Evolutionary conservation across 345 rosid species (phyloP), one percentile per base, ranked within the genome.

Genomic region (Hevea brasiliensis): DNA sequence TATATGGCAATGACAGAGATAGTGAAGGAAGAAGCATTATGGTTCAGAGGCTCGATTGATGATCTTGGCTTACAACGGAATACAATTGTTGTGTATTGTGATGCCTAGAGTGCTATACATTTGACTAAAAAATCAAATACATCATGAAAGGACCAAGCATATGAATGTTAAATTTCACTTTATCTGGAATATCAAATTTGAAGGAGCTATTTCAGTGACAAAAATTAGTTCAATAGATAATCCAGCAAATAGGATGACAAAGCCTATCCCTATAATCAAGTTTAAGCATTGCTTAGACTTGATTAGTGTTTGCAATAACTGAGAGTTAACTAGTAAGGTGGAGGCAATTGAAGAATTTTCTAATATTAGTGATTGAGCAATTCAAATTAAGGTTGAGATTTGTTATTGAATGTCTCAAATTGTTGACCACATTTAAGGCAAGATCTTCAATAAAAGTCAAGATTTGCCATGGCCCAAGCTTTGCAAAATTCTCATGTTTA

Each of bases 271-370:
- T 13, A 23, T 3, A 7, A 6, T 6, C 1, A 64, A 64, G 50
- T 64, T 64, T 48, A 64, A 64, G 50, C 18, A 44, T 21, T 65
- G 40, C 54, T 65, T 65, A 40, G 56, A 45, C 20, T 44, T 65
- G 7, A 47, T 65, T 5, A 1, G 4, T 47, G 1, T 8, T 1
- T 8, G 4, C 7, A 57, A 0, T 51, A 35, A 40, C 42, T 40
- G 42, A 40, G 42, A 40, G 42, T 3, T 40, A 7, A 3, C 42
- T 7, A 40, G 42, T 40, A 40, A 3, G 7, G 7, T 3, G 42
- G 7, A 40, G 42, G 7, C 7, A 7, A 40, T 40, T 3, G 7
- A 40, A 40, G 42, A 40, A 3, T 3, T 40, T 40, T 40, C 7
- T 40, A 7, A n/a, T n/a, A 40, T 40, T 40, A 7, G 42, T 7